phyloP scores from a whole-genome alignment of 495 filamentous ascomycete species.

The Lepraria neglecta region DNA sequence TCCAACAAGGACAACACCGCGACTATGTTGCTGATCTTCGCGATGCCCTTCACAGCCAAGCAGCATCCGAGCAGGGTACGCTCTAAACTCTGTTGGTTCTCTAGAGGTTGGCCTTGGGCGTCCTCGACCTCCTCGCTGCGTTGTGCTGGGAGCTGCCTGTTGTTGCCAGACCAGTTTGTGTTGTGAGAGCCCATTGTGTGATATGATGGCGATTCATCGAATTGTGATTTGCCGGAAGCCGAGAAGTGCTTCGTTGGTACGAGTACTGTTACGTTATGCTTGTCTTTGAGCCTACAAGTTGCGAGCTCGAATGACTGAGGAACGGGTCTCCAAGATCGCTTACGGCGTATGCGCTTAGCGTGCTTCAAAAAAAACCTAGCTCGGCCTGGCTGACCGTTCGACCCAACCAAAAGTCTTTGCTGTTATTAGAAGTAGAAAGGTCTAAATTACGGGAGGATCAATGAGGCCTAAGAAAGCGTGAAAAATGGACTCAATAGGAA shows the following conservation, averaged over 20 bases:
- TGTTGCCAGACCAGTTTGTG: not conserved
- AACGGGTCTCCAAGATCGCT: not conserved
- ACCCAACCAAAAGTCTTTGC: not conserved
- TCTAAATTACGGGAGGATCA: not conserved
- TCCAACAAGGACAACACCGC: not conserved
- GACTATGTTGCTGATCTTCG: not conserved
- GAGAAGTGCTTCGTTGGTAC: not conserved
- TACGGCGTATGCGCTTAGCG: constrained; percentile 8
- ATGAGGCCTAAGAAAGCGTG: not conserved
- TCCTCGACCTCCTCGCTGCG: not conserved
- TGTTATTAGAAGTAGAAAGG: not conserved
- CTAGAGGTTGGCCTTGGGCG: not conserved
- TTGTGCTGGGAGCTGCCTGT: not conserved
- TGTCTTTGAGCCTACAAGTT: not conserved
- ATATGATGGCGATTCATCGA: not conserved
- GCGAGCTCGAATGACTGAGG: not conserved
- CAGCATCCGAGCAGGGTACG: not conserved
- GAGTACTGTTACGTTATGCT: not conserved
- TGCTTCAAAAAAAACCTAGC: not conserved
- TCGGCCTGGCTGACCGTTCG: not conserved
- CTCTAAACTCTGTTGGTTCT: not conserved
- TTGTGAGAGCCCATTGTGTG: not conserved
- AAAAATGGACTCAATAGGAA: no score
- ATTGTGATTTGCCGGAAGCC: not conserved
- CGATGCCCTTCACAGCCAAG: not conserved